Evolutionary conservation across 2,329 filamentous ascomycete genomes (phyloP), one percentile per base, ranked within the genome.

Genomic region (Monilinia fructigena): DNA sequence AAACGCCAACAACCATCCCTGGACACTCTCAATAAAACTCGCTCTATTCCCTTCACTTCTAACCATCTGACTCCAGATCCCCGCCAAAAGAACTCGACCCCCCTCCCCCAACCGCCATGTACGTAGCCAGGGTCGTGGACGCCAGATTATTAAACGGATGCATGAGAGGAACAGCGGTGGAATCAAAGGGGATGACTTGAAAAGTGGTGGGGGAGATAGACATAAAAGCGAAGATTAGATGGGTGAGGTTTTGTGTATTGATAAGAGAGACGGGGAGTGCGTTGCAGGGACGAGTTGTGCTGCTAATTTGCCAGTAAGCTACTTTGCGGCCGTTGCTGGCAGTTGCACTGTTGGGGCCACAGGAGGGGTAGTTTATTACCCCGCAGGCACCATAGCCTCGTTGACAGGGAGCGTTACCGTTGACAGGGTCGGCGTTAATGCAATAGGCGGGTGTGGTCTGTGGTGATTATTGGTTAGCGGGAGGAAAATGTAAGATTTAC

Each of bases 191-290:
- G 0, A 68, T 63, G 3, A 75, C 67, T 0, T 69, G 63, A 54
- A 73, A 80, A 0, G 76, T 75, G 0, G 59, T 59, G 0, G 80
- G 77, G 52, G 81, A 76, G 59, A 82, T 77, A 31, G 75, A 76
- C 0, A 76, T 78, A 65, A 82, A 83, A 0, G 80, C 79, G 55
- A 76, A 78, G 68, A 79, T 78, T 31, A 80, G 50, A 56, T 77
- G 76, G 1, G 73, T 77, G 18, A 76, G 69, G 0, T 72, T 74
- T 1, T 62, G 68, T 0, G 72, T 76, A 18, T 76, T 73, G 62
- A 81, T 76, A 20, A 79, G 71, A 0, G 56, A 50, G 0, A 78
- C 76, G 7, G 55, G 65, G 8, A 79, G 70, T 1, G 61, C 65
- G 48, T 80, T 72, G 69, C 79, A 81, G 14, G 53, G 10, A 53